A percentile compares a stretch with the other conserved stretches of the same genome.
Conservation (phyloP, 73 alveolate species). For the Tetrahymena thermophila region DNA sequence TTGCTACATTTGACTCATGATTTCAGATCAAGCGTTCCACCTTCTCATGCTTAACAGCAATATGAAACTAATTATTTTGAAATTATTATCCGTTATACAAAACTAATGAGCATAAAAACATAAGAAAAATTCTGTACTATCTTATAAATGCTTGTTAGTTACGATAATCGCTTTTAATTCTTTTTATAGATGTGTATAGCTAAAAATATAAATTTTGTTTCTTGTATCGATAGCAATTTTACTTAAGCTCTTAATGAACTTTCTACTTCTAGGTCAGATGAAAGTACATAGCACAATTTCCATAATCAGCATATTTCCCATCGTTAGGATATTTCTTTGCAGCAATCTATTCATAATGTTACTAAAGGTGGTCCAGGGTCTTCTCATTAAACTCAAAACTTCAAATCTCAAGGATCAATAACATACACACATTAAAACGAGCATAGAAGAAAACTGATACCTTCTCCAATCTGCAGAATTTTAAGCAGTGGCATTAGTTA, state of each 20-base stretch:
- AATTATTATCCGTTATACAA: neutral
- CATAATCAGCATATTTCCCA: neutral
- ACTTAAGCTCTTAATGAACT: neutral
- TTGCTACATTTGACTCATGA: neutral
- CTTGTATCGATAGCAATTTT: neutral
- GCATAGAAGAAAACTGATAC: neutral
- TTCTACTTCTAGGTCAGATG: neutral
- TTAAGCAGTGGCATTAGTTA: neutral
- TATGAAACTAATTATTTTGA: neutral
- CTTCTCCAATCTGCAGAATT: neutral
- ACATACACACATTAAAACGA: neutral
- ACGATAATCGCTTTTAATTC: neutral
- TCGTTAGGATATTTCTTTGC: neutral
- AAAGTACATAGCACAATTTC: neutral
- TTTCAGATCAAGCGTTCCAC: neutral
- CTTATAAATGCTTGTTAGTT: neutral
- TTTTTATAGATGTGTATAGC: neutral
- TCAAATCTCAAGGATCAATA: neutral
- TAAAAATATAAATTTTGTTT: neutral
- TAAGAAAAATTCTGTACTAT: neutral
- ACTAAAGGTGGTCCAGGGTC: neutral
- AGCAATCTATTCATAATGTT: neutral
- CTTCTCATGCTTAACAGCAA: neutral
- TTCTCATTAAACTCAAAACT: neutral
- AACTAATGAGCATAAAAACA: neutral